Percentiles rank a stretch among this genome's conserved stretches.
These are phyloP conservation scores for Corymbia maculata DNA, from an alignment of 345 rosid species.

Conservation along the genomic window DNA sequence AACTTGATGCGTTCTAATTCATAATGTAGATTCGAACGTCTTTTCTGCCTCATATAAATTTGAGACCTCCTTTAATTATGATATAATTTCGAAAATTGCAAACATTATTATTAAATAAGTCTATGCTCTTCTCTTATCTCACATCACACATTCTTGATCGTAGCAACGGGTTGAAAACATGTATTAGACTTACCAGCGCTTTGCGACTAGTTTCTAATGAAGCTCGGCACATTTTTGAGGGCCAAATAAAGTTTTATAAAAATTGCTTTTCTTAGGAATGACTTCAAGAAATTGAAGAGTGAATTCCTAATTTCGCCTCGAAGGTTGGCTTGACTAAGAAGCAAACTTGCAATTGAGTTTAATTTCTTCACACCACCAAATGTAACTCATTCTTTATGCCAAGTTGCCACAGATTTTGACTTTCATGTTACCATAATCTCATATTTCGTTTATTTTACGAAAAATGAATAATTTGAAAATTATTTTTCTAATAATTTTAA, in stretches of 20 bases:
- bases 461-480: too few species aligned
- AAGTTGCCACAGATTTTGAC: background rate
- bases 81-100: background rate
- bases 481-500: too few species aligned
- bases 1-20: background rate
- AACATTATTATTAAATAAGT: background rate
- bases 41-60: background rate
- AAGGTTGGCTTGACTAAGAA: background rate
- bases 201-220: background rate
- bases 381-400: background rate
- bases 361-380: background rate
- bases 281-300: background rate
- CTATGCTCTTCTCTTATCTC: background rate
- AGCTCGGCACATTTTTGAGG: background rate
- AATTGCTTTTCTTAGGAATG: background rate
- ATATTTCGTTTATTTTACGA: too few species aligned
- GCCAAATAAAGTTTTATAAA: background rate
- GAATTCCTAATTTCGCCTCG: background rate
- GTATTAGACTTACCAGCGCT: background rate
- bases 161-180: background rate
- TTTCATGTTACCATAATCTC: rapidly evolving
- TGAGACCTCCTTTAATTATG: background rate
- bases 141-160: background rate
- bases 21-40: background rate
- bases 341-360: background rate